Conservation (phyloP, 805 yeast species). For the Phaffomyces antillensis region DNA sequence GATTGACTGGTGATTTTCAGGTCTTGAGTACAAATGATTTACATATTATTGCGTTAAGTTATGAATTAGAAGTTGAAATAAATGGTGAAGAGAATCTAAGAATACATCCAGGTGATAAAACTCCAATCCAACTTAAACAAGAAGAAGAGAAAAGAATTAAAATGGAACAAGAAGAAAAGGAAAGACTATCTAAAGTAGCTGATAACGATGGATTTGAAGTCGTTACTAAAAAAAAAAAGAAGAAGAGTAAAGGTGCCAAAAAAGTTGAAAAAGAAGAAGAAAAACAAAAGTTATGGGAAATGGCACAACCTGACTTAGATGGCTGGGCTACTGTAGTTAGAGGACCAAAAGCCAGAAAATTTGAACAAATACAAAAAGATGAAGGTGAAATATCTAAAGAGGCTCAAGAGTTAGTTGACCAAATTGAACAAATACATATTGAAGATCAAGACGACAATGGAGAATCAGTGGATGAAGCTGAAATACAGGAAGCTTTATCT, state of each 20-base stretch:
- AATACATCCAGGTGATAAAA: constrained; percentile 59
- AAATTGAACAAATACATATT: constrained; percentile 2
- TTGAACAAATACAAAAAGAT: background rate
- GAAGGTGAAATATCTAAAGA: constrained; percentile 16
- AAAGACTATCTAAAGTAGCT: constrained; percentile 1
- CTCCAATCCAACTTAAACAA: constrained; percentile 15
- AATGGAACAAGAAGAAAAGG: constrained; percentile 7
- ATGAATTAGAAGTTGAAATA: constrained; percentile 72
- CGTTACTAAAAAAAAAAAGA: constrained; percentile 31
- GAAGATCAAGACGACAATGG: constrained; percentile 8
- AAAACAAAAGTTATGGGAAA: background rate
- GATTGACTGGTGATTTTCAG: constrained; percentile 82
- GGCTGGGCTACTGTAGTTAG: background rate
- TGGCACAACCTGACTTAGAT: background rate
- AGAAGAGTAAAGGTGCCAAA: constrained; percentile 62
- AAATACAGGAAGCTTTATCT: constrained; percentile 22
- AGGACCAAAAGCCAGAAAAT: background rate
- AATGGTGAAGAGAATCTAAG: constrained; percentile 64
- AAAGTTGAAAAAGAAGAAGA: constrained; percentile 48
- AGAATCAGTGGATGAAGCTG: constrained; percentile 1
- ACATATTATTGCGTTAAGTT: constrained; percentile 85
- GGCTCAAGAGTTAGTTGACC: constrained; percentile 28
- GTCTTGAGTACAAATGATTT: constrained; percentile 89
- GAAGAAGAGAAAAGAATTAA: constrained; percentile 4
- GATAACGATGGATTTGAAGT: constrained; percentile 1